Conservation (phyloP, 1,284 basidiomycete species). For the Acaromyces ingoldii region DNA sequence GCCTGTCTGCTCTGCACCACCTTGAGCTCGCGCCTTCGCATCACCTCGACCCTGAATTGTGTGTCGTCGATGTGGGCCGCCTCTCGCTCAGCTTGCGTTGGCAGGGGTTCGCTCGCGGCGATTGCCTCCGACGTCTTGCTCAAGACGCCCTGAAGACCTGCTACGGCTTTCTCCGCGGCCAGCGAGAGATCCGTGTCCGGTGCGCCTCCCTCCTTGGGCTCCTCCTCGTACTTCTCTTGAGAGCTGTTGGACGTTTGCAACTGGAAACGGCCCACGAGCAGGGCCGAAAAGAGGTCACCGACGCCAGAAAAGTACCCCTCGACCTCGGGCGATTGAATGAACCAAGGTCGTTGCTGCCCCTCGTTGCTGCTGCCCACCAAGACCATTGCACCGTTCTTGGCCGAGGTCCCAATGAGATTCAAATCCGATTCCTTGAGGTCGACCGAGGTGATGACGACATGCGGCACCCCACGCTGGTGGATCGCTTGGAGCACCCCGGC, state of each 20-base stretch:
- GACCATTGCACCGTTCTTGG: slow-evolving; percentile 37
- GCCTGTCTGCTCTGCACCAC: slow-evolving; percentile 40
- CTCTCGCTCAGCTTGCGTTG: no score
- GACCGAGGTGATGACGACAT: slow-evolving; percentile 89
- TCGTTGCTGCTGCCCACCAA: slow-evolving; percentile 45
- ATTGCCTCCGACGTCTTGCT: slow-evolving; percentile 23
- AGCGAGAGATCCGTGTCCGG: slow-evolving; percentile 58
- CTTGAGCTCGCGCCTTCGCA: slow-evolving; percentile 42
- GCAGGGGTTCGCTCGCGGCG: slow-evolving; percentile 3
- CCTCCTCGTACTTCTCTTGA: slow-evolving; percentile 14
- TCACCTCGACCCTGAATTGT: slow-evolving; percentile 31
- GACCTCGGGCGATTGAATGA: slow-evolving; percentile 72
- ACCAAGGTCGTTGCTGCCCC: slow-evolving; percentile 53
- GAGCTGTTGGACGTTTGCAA: no score
- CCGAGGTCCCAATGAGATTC: slow-evolving; percentile 19
- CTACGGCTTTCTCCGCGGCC: slow-evolving; percentile 61
- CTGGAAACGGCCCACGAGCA: slow-evolving; percentile 78
- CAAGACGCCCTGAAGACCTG: slow-evolving; percentile 80
- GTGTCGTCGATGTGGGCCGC: slow-evolving; percentile 13
- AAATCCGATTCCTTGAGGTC: slow-evolving; percentile 42
- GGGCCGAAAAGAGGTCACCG: slow-evolving; percentile 91
- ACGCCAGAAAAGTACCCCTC: slow-evolving; percentile 93
- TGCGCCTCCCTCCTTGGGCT: slow-evolving; percentile 19
- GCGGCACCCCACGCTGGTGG: slow-evolving; percentile 72
- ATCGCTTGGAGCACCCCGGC: slow-evolving; percentile 67